Percentiles rank a stretch among this genome's conserved stretches.
phyloP scores from a whole-genome alignment of 2,329 filamentous ascomycete species.

The Cadophora gregata region DNA sequence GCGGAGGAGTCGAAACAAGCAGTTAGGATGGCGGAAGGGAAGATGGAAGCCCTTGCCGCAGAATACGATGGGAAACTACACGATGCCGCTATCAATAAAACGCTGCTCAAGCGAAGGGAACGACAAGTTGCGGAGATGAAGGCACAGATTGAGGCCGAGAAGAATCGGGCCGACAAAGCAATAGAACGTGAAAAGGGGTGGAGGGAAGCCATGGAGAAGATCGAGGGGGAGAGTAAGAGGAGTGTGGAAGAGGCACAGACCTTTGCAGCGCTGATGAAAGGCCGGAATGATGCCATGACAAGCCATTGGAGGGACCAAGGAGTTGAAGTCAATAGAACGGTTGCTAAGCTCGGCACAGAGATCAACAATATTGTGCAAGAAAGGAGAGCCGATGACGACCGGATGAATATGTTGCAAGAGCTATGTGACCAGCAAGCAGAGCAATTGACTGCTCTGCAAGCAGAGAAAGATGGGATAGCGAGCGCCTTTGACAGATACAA shows the following conservation, averaged over 20 bases:
- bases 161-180: conserved; percentile 64
- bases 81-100: conserved; percentile 74
- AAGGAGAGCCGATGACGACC: conserved; percentile 64
- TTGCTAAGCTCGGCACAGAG: conserved; percentile 57
- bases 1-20: conserved; percentile 75
- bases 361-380: conserved; percentile 61
- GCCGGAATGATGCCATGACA: conserved; percentile 70
- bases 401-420: conserved; percentile 68
- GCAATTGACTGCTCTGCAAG: conserved; percentile 65
- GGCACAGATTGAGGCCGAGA: conserved; percentile 67
- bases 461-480: conserved; percentile 67
- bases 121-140: conserved; percentile 75
- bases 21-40: conserved; percentile 71
- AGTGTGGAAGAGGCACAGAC: conserved; percentile 70
- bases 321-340: conserved; percentile 36
- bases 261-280: conserved; percentile 71
- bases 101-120: conserved; percentile 73
- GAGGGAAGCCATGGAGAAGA: conserved; percentile 69
- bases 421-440: conserved; percentile 76
- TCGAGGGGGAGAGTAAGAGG: conserved; percentile 61
- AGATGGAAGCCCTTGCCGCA: conserved; percentile 69
- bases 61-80: conserved; percentile 74
- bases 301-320: conserved; percentile 72
- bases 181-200: conserved; percentile 64
- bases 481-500: conserved; percentile 69